These are phyloP conservation scores for Salinomyces thailandicus DNA, from an alignment of 2,329 filamentous ascomycete genomes.

Conservation along the genomic window DNA sequence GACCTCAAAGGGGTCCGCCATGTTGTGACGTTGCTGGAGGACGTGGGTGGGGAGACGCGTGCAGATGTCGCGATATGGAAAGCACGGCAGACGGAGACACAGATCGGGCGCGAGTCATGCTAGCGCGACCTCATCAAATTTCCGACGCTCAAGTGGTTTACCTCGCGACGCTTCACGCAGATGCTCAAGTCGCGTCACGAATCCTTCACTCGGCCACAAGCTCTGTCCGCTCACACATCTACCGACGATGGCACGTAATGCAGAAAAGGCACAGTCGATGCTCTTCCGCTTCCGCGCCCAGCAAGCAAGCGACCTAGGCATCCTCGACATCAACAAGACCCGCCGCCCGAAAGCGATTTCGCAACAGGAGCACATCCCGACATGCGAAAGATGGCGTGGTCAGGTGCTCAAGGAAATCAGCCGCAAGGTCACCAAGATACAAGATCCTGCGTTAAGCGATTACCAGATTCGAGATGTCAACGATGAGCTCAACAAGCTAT, in stretches of 20 bases:
- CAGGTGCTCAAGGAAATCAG: slow-evolving; percentile 96
- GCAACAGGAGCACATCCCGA: slow-evolving; percentile 68
- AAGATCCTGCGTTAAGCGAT: slow-evolving; percentile 82
- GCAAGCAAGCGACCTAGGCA: slow-evolving; percentile 89
- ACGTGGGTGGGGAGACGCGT: neutral
- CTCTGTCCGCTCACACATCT: neutral
- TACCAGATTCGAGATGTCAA: slow-evolving; percentile 97
- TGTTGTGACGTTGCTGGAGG: slow-evolving; percentile 20
- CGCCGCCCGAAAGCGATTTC: slow-evolving; percentile 88
- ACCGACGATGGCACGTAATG: slow-evolving; percentile 64
- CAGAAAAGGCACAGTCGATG: slow-evolving; percentile 98
- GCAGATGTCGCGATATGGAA: neutral
- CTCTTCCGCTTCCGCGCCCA: slow-evolving; percentile 98
- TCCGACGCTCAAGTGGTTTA: too few species aligned
- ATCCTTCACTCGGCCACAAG: too few species aligned
- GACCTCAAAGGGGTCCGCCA: slow-evolving; percentile 91
- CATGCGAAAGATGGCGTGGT: slow-evolving; percentile 95
- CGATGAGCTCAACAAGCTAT: slow-evolving; percentile 98
- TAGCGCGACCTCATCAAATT: too few species aligned
- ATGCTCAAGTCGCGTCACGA: too few species aligned
- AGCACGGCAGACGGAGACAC: neutral
- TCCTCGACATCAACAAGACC: slow-evolving; percentile 83
- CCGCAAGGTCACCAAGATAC: slow-evolving; percentile 92
- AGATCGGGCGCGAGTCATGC: neutral
- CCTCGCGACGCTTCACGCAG: too few species aligned